Evolutionary conservation across 495 filamentous ascomycete genomes (phyloP).

Genomic region (Aspergillus saccharolyticus): DNA sequence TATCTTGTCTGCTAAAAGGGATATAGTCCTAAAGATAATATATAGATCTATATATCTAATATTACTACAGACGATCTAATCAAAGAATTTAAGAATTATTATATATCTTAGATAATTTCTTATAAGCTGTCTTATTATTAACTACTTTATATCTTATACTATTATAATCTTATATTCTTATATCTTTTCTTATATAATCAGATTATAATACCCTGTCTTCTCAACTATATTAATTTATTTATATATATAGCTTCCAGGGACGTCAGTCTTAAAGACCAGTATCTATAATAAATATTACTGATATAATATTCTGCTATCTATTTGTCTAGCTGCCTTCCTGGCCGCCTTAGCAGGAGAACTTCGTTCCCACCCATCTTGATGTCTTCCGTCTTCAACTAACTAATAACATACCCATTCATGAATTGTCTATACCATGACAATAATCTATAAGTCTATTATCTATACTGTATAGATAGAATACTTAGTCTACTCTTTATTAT

Average conservation of each 20-base stretch:
- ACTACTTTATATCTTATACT: not conserved
- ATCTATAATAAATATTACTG: no score
- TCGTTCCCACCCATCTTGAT: no score
- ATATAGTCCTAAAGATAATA: not conserved
- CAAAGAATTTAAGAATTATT: not conserved
- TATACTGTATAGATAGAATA: not conserved
- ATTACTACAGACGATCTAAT: not conserved
- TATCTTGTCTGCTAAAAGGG: not conserved
- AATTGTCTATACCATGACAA: no score
- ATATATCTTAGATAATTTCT: not conserved
- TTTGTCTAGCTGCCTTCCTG: no score
- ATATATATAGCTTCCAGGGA: no score
- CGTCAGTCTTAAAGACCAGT: no score
- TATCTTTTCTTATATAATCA: not conserved
- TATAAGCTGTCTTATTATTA: not conserved
- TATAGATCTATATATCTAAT: not conserved
- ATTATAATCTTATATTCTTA: no score
- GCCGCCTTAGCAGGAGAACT: no score
- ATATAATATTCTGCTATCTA: no score
- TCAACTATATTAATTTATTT: not conserved
- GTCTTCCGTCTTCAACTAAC: no score
- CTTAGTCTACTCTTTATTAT: not conserved
- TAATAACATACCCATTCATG: no score
- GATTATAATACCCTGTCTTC: not conserved
- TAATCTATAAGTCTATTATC: constrained; percentile 6